These are phyloP conservation scores for Pichia sp. DNA, from an alignment of 1,139 yeast genomes.

Conservation along the genomic window DNA sequence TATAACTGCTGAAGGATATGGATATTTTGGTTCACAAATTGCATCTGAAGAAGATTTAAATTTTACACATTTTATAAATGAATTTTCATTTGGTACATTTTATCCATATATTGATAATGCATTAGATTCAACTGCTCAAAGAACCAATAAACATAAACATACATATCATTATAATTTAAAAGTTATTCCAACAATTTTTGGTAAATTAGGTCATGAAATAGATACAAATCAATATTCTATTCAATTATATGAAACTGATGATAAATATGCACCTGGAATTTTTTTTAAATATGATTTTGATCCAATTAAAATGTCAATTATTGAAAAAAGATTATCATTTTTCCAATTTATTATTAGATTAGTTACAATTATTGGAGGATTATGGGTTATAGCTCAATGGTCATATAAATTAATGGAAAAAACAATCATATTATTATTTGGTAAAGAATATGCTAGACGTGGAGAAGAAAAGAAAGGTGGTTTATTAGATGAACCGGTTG, in stretches of 20 bases:
- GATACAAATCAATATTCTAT: slow-evolving; percentile 87
- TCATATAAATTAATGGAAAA: slow-evolving; percentile 41
- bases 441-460: slow-evolving; percentile 45
- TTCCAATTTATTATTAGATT: slow-evolving; percentile 70
- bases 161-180: slow-evolving; percentile 61
- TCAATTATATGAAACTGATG: slow-evolving; percentile 40
- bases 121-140: slow-evolving; percentile 65
- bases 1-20: slow-evolving; percentile 71
- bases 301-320: slow-evolving; percentile 65
- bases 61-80: slow-evolving; percentile 79
- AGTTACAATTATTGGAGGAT: slow-evolving; percentile 75
- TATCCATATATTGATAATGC: slow-evolving; percentile 85
- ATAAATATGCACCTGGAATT: slow-evolving; percentile 62
- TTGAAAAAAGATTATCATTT: slow-evolving; percentile 71
- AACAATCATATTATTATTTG: slow-evolving; percentile 38
- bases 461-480: slow-evolving; percentile 47
- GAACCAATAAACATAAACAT: slow-evolving; percentile 36
- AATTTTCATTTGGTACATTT: slow-evolving; percentile 86
- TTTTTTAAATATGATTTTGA: slow-evolving; percentile 83
- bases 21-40: slow-evolving; percentile 43
- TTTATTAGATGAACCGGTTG: slow-evolving; percentile 23
- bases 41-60: slow-evolving; percentile 50
- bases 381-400: slow-evolving; percentile 49
- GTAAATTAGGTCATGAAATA: slow-evolving; percentile 61
- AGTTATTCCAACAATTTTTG: slow-evolving; percentile 79